Base-by-base conservation (phyloP, 2,329 filamentous ascomycete genomes). In the Lojkania enalia region DNA sequence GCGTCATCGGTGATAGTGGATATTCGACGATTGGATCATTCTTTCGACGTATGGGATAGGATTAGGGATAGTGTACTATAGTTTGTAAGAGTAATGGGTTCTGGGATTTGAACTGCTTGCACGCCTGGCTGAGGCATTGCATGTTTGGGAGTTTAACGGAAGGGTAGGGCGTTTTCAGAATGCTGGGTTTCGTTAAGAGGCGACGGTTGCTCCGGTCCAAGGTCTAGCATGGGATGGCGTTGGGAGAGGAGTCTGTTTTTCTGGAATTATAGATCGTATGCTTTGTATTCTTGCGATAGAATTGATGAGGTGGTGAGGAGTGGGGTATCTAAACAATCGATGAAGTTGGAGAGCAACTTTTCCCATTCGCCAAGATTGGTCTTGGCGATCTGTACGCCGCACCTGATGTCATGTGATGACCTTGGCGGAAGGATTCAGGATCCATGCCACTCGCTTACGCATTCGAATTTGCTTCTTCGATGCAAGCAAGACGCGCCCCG, bases 401-500 rank as follows among this genome's bases (percentile, higher is more conserved):
- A 27, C 23, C 7, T 27, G 23, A 27, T 27, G 7, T 33, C 23
- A n/a, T 27, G 23, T 9, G 7, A n/a, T 27, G 23, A 9, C 7
- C 23, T n/a, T 27, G 23, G 23, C 23, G 23, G 23, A n/a, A 7
- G 23, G 23, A 27, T 27, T n/a, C 7, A n/a, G n/a, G 23, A 27
- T 35, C 5, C 31, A 2, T 27, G 39, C 29, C 18, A 19, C 20
- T 46, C 39, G 45, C 42, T 49, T 46, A 49, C 37, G 37, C 39
- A 19, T 30, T 43, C 21, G 48, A 19, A 27, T 46, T 54, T 54
- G 48, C 51, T 49, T 54, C 33, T 52, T 35, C 29, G 21, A n/a
- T 12, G 2, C 5, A 35, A 20, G 13, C 20, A 32, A 5, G 5
- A 30, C 15, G 6, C 18, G 23, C 20, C 5, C 20, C 12, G 27